These are phyloP conservation scores for Penicillium rolfsii DNA, from an alignment of 2,329 filamentous ascomycete genomes.

Conservation along the genomic window DNA sequence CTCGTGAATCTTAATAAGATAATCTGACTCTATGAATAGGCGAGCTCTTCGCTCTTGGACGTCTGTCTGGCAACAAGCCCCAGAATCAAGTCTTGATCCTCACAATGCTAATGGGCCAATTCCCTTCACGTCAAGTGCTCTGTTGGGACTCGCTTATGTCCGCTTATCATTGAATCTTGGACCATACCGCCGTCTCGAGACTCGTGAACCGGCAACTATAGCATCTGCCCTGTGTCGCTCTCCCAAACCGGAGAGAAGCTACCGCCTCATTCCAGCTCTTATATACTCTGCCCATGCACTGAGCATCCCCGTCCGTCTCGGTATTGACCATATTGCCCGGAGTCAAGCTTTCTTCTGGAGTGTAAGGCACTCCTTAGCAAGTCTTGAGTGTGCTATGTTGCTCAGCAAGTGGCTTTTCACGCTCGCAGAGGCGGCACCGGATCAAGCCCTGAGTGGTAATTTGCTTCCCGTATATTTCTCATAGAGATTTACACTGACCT, in stretches of 20 bases:
- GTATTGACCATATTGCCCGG: slow-evolving; percentile 42
- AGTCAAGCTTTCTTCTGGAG: slow-evolving; percentile 46
- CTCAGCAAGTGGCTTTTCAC: slow-evolving; percentile 52
- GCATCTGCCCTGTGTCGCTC: slow-evolving; percentile 63
- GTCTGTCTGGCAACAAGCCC: slow-evolving; percentile 42
- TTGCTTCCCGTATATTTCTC: not conserved
- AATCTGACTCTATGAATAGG: slow-evolving; percentile 18
- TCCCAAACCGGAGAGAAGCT: slow-evolving; percentile 61
- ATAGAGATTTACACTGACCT: not conserved
- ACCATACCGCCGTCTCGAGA: slow-evolving; percentile 65
- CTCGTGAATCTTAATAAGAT: not conserved
- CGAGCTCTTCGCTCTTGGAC: slow-evolving; percentile 42
- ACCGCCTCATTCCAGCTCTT: slow-evolving; percentile 65
- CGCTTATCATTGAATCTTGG: slow-evolving; percentile 54
- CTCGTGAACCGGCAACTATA: slow-evolving; percentile 64
- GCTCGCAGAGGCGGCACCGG: slow-evolving; percentile 31
- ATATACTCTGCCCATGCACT: slow-evolving; percentile 70
- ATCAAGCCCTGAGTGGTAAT: slow-evolving; percentile 36
- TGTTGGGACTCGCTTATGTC: slow-evolving; percentile 39
- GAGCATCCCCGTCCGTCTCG: slow-evolving; percentile 55
- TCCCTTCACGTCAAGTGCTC: slow-evolving; percentile 39
- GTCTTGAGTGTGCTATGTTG: slow-evolving; percentile 45
- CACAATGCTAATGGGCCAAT: slow-evolving; percentile 41
- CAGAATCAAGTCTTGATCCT: slow-evolving; percentile 41
- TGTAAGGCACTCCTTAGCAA: slow-evolving; percentile 41